phyloP scores from a whole-genome alignment of 2,329 filamentous ascomycete species.

The Epichloe scottii region DNA sequence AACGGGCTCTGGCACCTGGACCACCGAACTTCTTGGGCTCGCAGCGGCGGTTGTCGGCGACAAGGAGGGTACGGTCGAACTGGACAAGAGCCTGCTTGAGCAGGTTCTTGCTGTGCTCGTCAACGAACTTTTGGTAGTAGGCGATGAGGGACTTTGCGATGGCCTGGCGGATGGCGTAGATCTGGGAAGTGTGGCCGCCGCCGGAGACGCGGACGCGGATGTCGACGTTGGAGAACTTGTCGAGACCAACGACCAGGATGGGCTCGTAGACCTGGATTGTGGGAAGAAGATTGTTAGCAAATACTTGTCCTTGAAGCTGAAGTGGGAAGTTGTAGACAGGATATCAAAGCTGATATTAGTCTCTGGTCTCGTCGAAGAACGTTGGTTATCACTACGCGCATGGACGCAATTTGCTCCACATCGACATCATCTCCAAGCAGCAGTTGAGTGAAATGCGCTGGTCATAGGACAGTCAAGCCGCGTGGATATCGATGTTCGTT shows the following conservation, averaged over 20 bases:
- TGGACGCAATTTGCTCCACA: neutral
- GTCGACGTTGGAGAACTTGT: slow-evolving; percentile 95
- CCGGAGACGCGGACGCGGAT: slow-evolving; percentile 93
- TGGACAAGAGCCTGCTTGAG: slow-evolving; percentile 93
- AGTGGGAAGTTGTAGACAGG: too few relatives aligned
- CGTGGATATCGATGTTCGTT: neutral
- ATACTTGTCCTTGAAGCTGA: neutral
- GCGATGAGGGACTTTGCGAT: slow-evolving; percentile 69
- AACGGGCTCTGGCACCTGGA: slow-evolving; percentile 88
- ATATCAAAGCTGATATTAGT: neutral
- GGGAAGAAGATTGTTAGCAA: neutral
- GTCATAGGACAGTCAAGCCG: neutral
- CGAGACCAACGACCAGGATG: slow-evolving; percentile 87
- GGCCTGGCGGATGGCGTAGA: slow-evolving; percentile 97
- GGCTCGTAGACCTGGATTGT: slow-evolving; percentile 80
- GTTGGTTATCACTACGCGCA: neutral
- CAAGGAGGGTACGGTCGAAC: slow-evolving; percentile 94
- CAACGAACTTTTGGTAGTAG: slow-evolving; percentile 99
- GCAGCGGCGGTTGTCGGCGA: slow-evolving; percentile 97
- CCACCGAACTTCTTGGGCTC: slow-evolving; percentile 98
- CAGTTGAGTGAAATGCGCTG: too few relatives aligned
- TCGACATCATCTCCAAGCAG: neutral
- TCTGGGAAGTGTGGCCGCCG: slow-evolving; percentile 94
- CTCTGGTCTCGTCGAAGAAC: neutral
- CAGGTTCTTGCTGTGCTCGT: slow-evolving; percentile 99